Conservation (phyloP, 331 rosid species). For the Dryas integrifolia region DNA sequence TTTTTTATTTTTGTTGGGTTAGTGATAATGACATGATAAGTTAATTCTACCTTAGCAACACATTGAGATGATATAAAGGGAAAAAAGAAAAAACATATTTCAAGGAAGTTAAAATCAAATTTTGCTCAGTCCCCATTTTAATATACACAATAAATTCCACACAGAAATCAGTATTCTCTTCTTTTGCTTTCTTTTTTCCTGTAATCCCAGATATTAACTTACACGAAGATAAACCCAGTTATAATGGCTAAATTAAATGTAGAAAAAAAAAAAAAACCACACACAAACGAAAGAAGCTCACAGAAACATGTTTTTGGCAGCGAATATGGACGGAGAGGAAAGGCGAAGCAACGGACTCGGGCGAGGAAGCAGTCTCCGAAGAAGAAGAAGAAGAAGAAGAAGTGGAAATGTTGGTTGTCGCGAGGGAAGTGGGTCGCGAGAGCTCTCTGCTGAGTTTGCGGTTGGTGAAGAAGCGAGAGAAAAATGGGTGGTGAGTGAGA, state of each 20-base stretch:
- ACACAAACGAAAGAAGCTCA: constrained; percentile 36
- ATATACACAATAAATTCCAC: neutral
- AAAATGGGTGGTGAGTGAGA: constrained; percentile 28
- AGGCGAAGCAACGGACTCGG: constrained; percentile 35
- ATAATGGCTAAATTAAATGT: neutral
- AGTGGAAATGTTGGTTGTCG: constrained; percentile 34
- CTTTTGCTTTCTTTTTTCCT: neutral
- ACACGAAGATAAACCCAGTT: constrained; percentile 1
- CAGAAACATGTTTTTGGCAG: constrained; percentile 61
- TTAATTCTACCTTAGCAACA: neutral
- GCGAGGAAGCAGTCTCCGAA: constrained; percentile 10
- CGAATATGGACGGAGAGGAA: constrained; percentile 63
- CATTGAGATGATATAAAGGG: neutral
- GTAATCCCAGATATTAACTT: neutral
- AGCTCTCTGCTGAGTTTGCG: constrained; percentile 23
- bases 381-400: constrained; percentile 24
- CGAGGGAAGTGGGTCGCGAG: constrained; percentile 17
- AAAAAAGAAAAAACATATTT: neutral
- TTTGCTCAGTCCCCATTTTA: neutral
- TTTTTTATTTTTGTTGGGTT: too few species aligned
- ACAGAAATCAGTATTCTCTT: neutral
- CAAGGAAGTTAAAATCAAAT: neutral
- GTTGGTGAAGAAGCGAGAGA: constrained; percentile 28
- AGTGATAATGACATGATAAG: neutral
- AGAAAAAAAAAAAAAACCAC: neutral